These are phyloP conservation scores for Apiospora phragmitis DNA, from an alignment of 2,329 filamentous ascomycete species.

Conservation along the genomic window DNA sequence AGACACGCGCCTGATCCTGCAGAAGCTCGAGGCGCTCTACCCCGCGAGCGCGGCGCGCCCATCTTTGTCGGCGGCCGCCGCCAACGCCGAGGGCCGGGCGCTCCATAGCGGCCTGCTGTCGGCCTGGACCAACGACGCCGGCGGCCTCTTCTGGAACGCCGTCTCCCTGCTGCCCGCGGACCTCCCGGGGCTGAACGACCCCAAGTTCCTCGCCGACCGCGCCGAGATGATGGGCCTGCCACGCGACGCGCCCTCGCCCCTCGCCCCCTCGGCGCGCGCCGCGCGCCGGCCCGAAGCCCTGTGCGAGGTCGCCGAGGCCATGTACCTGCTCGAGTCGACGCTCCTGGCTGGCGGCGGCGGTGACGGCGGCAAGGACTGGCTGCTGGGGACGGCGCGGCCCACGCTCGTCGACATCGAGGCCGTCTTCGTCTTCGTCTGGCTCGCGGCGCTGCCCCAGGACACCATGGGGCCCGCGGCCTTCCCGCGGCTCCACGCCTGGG, in stretches of 20 bases:
- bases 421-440: constrained; percentile 69
- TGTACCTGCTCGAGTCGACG: constrained; percentile 61
- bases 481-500: constrained; percentile 64
- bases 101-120: constrained; percentile 55
- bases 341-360: constrained; percentile 72
- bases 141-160: constrained; percentile 54
- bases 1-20: constrained; percentile 69
- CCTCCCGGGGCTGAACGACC: constrained; percentile 55
- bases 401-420: constrained; percentile 69
- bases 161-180: constrained; percentile 58
- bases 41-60: constrained; percentile 40
- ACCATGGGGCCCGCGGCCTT: constrained; percentile 53
- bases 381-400: constrained; percentile 52
- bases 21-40: constrained; percentile 60
- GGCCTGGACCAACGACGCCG: constrained; percentile 53
- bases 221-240: constrained; percentile 36
- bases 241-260: constrained; percentile 17
- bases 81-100: constrained; percentile 40
- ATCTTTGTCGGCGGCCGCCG: constrained; percentile 32
- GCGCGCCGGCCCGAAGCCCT: constrained; percentile 53
- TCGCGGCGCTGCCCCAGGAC: constrained; percentile 52
- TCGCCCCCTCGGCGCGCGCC: constrained; percentile 27
- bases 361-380: constrained; percentile 66
- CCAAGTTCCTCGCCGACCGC: constrained; percentile 60
- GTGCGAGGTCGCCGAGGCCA: constrained; percentile 51